Conservation (phyloP, 371 early-diverging fungal genomes). For the Mortierella sp. region DNA sequence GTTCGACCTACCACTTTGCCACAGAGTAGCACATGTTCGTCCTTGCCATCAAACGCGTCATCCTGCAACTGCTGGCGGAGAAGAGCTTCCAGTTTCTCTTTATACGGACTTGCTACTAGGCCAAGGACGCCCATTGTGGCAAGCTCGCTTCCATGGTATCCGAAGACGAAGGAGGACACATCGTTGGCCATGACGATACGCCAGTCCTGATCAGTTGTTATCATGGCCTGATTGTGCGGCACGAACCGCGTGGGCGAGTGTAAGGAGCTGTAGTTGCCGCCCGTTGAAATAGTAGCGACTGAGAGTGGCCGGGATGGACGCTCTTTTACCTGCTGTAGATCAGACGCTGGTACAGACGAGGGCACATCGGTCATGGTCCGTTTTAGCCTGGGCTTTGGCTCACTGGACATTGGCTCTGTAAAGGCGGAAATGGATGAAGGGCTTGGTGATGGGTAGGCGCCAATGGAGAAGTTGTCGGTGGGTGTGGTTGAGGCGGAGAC, state of each 20-base stretch:
- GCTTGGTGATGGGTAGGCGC: slow-evolving; percentile 52
- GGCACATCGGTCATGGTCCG: slow-evolving; percentile 53
- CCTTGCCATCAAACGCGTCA: slow-evolving; percentile 20
- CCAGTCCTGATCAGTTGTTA: slow-evolving; percentile 71
- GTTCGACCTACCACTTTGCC: slow-evolving; percentile 71
- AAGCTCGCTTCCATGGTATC: slow-evolving; percentile 61
- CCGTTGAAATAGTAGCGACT: slow-evolving; percentile 38
- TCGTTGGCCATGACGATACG: slow-evolving; percentile 71
- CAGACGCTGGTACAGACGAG: slow-evolving; percentile 19
- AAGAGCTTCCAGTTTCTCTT: slow-evolving; percentile 59
- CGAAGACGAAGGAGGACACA: slow-evolving; percentile 64
- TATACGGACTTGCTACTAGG: slow-evolving; percentile 69
- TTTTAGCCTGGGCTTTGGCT: slow-evolving; percentile 34
- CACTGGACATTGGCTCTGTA: slow-evolving; percentile 22
- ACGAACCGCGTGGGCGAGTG: slow-evolving; percentile 72
- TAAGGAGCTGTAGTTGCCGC: slow-evolving; percentile 43
- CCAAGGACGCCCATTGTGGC: slow-evolving; percentile 64
- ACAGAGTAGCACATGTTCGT: slow-evolving; percentile 66
- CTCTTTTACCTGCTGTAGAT: slow-evolving; percentile 20
- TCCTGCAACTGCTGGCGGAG: slow-evolving; percentile 57
- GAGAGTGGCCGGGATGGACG: slow-evolving; percentile 37
- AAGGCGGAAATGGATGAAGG: slow-evolving; percentile 24
- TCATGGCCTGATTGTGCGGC: slow-evolving; percentile 72
- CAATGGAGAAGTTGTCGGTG: slow-evolving; percentile 57
- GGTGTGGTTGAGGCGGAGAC: slow-evolving; percentile 47